These are phyloP conservation scores for Phytophthora quininea DNA, from an alignment of 352 stramenopile species.

Conservation along the genomic window DNA sequence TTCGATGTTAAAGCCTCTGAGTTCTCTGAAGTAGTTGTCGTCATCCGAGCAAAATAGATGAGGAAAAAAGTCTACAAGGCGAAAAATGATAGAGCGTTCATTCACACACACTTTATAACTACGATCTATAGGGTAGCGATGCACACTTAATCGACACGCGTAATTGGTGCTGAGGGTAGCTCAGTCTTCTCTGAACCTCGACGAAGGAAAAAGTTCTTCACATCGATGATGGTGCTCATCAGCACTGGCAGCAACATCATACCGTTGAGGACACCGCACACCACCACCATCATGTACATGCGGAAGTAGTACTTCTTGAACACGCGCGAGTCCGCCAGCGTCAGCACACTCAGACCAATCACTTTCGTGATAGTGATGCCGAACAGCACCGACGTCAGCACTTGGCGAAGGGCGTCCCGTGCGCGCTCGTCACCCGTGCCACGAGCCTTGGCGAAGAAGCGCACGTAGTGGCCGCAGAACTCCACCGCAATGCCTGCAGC, in stretches of 20 bases:
- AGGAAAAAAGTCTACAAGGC: too few species aligned
- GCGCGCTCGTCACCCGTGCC: slow-evolving; percentile 50
- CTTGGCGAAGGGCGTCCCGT: slow-evolving; percentile 51
- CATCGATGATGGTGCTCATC: slow-evolving; percentile 47
- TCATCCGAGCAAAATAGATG: slow-evolving; percentile 21
- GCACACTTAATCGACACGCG: slow-evolving; percentile 36
- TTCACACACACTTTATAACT: too few species aligned
- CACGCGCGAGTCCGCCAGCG: slow-evolving; percentile 82
- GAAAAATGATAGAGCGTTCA: too few species aligned
- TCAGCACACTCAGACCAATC: slow-evolving; percentile 81
- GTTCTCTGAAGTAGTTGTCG: slow-evolving; percentile 43
- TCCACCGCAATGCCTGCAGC: slow-evolving; percentile 83
- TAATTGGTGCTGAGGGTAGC: slow-evolving; percentile 33
- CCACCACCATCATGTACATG: slow-evolving; percentile 87
- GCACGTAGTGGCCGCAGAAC: slow-evolving; percentile 82
- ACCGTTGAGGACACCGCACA: slow-evolving; percentile 82
- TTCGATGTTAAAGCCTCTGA: slow-evolving; percentile 34
- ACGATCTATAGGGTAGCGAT: too few species aligned
- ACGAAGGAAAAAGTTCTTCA: slow-evolving; percentile 37
- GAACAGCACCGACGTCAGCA: slow-evolving; percentile 78
- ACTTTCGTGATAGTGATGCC: slow-evolving; percentile 90
- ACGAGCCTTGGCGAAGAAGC: slow-evolving; percentile 63
- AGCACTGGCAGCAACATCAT: slow-evolving; percentile 62
- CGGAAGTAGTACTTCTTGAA: slow-evolving; percentile 93
- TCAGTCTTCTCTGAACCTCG: slow-evolving; percentile 26